phyloP scores from a whole-genome alignment of 1,139 yeast species.

The Geotrichum histeridarum region DNA sequence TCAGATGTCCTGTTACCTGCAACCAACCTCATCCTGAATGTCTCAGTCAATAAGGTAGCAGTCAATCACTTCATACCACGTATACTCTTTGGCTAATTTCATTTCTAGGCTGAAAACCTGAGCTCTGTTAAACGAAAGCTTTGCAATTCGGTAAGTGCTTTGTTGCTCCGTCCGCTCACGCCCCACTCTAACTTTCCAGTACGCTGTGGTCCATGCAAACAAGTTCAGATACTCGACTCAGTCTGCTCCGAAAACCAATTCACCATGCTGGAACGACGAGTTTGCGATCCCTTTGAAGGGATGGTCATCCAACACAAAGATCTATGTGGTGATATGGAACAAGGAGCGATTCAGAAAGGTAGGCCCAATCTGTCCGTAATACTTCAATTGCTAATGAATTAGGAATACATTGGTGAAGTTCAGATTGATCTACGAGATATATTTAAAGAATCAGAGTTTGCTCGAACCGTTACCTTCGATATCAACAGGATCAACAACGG shows the following conservation, averaged over 20 bases:
- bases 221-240: constrained; percentile 35
- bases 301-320: constrained; percentile 27
- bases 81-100: not conserved
- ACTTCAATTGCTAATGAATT: not conserved
- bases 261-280: constrained; percentile 39
- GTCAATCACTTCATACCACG: not conserved
- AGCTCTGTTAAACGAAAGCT: constrained; percentile 2
- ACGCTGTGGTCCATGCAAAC: constrained; percentile 30
- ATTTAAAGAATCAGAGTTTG: not conserved
- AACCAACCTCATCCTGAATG: not conserved
- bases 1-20: not conserved
- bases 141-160: constrained; percentile 14
- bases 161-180: not conserved
- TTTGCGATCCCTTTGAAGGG: constrained; percentile 30
- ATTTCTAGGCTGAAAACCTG: constrained; percentile 13
- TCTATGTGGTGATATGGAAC: constrained; percentile 40
- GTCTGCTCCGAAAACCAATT: constrained; percentile 23
- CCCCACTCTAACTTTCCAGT: constrained; percentile 19
- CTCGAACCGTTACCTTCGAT: not conserved
- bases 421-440: constrained; percentile 34
- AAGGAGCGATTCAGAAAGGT: constrained; percentile 33
- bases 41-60: constrained; percentile 4
- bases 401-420: constrained; percentile 54
- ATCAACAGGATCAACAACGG: not conserved
- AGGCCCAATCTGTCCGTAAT: not conserved